Percentiles rank a stretch among this genome's conserved stretches.
Conservation (phyloP, 768 basidiomycete species). For the Leccinum imitatum region DNA sequence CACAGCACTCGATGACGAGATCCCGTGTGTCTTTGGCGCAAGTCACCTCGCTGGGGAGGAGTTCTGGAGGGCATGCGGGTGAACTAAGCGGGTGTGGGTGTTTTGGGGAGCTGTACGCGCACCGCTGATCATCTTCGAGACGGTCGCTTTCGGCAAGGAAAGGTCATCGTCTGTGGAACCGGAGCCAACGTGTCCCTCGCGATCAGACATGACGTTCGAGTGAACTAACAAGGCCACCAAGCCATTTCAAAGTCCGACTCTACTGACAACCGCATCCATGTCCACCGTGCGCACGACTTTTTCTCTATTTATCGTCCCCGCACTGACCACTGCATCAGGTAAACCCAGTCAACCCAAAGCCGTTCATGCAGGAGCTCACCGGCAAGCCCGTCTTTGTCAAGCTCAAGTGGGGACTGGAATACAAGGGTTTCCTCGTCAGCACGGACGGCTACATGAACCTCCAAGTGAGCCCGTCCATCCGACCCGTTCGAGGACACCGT, state of each 20-base stretch:
- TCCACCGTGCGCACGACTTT: slow-evolving; percentile 34
- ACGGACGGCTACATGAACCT: slow-evolving; percentile 99
- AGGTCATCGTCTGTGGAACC: slow-evolving; percentile 86
- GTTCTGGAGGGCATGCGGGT: slow-evolving; percentile 50
- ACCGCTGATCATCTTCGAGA: slow-evolving; percentile 96
- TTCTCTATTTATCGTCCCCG: slow-evolving; percentile 53
- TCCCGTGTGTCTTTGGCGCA: slow-evolving; percentile 97
- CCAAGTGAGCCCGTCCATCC: slow-evolving; percentile 55
- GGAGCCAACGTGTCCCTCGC: slow-evolving; percentile 70
- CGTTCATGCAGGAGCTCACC: slow-evolving; percentile 97
- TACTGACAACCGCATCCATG: neutral
- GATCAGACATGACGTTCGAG: slow-evolving; percentile 73
- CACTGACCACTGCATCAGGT: slow-evolving; percentile 55
- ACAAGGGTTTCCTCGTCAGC: slow-evolving; percentile 98
- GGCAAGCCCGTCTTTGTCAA: slow-evolving; percentile 94
- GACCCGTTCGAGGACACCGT: neutral
- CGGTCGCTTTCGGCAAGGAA: slow-evolving; percentile 94
- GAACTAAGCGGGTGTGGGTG: slow-evolving; percentile 9
- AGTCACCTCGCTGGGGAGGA: slow-evolving; percentile 82
- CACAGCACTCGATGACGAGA: slow-evolving; percentile 96
- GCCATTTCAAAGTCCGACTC: slow-evolving; percentile 40
- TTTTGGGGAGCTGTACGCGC: slow-evolving; percentile 14
- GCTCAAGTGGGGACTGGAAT: slow-evolving; percentile 98
- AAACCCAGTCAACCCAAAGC: slow-evolving; percentile 97
- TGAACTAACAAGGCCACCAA: neutral